Evolutionary conservation across 371 early-diverging fungal genomes (phyloP).

Genomic region (Encephalitozoon hellem): DNA sequence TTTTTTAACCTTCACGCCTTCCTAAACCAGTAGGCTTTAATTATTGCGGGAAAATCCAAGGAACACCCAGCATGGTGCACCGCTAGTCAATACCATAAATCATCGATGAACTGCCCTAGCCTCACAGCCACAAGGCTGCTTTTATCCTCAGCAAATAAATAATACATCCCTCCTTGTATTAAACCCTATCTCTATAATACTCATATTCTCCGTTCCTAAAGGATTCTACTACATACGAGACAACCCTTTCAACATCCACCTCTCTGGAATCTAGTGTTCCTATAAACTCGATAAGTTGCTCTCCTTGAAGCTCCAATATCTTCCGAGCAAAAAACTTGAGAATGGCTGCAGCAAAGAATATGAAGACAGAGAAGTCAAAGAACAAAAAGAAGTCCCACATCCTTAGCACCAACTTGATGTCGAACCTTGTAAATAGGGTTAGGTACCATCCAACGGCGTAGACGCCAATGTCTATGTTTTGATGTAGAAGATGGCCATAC

Average conservation of each 20-base stretch:
- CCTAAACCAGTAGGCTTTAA: not conserved
- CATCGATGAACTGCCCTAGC: too few relatives aligned
- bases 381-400: conserved; percentile 59
- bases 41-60: not conserved
- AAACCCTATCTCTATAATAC: not conserved
- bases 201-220: conserved; percentile 5
- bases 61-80: not conserved
- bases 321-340: conserved; percentile 32
- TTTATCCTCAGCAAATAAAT: not conserved
- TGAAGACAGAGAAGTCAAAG: conserved; percentile 56
- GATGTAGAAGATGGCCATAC: conserved; percentile 30
- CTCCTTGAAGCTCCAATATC: conserved; percentile 32
- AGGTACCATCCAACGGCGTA: conserved; percentile 59
- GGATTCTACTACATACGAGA: conserved; percentile 9
- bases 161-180: not conserved
- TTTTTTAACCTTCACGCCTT: not conserved
- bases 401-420: conserved; percentile 41
- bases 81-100: too few relatives aligned
- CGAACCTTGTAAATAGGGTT: conserved; percentile 61
- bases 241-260: conserved; percentile 39
- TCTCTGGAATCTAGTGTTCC: conserved; percentile 29
- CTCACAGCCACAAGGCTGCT: too few relatives aligned
- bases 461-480: conserved; percentile 44
- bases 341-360: conserved; percentile 54
- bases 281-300: conserved; percentile 43